A percentile compares a stretch with the other conserved stretches of the same genome.
These are phyloP conservation scores for Geotrichum bryndzae DNA, from an alignment of 1,139 yeast species.

Conservation along the genomic window DNA sequence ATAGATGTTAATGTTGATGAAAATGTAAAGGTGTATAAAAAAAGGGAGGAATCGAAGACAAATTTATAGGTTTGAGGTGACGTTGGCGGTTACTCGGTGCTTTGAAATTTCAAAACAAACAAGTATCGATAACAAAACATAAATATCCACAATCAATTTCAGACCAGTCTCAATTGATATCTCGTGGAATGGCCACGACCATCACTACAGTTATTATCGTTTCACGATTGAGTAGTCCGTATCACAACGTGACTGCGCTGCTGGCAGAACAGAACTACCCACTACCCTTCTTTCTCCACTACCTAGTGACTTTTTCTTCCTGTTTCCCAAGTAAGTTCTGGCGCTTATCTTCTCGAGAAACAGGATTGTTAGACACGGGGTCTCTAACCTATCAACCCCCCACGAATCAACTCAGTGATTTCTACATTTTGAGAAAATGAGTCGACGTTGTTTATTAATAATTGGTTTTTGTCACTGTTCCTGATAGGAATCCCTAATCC, in stretches of 20 bases:
- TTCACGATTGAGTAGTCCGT: no score
- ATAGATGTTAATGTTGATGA: background rate
- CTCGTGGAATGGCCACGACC: no score
- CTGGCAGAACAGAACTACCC: no score
- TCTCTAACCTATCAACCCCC: background rate
- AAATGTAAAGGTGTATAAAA: background rate
- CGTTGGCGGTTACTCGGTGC: background rate
- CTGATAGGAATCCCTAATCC: no score
- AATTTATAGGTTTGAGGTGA: background rate
- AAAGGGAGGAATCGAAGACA: background rate
- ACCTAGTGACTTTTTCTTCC: background rate
- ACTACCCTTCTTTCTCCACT: no score
- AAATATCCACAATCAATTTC: no score
- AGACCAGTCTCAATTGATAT: no score
- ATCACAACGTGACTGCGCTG: no score
- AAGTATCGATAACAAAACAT: background rate
- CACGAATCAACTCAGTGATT: background rate
- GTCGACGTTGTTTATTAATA: background rate
- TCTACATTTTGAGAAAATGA: background rate
- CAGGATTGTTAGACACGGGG: background rate
- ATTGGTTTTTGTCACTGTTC: background rate
- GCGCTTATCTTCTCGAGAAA: background rate
- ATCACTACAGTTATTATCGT: no score
- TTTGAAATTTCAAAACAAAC: background rate
- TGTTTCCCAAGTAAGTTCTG: background rate